These are phyloP conservation scores for Penicillium sp. DNA, from an alignment of 2,329 filamentous ascomycete species.

Conservation along the genomic window DNA sequence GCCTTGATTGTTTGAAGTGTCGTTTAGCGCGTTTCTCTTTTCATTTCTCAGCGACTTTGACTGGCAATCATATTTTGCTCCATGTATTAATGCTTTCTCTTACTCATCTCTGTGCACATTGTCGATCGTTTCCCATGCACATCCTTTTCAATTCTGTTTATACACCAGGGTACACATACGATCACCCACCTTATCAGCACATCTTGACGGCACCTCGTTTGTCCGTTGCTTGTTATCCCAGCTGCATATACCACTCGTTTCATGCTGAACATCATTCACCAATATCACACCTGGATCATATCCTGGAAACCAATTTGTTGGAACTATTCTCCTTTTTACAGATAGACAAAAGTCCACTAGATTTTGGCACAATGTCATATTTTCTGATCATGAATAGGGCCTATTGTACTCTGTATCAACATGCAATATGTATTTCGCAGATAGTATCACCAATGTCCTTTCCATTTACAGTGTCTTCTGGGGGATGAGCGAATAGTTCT, in stretches of 20 bases:
- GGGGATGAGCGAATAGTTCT: conserved; percentile 41
- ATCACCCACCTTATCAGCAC: conserved; percentile 1
- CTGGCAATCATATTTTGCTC: conserved; percentile 3
- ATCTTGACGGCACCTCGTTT: background rate
- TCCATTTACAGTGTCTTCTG: conserved; percentile 29
- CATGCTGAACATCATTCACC: background rate
- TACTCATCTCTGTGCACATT: background rate
- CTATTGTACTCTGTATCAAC: background rate
- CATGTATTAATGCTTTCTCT: conserved; percentile 4
- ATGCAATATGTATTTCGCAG: background rate
- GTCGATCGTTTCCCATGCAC: background rate
- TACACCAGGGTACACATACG: conserved; percentile 3
- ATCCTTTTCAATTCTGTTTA: conserved; percentile 5
- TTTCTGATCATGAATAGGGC: background rate
- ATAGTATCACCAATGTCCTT: background rate
- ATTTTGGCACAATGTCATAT: background rate
- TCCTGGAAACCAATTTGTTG: background rate
- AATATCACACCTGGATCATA: background rate
- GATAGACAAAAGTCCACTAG: background rate
- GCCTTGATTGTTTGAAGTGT: conserved; percentile 14
- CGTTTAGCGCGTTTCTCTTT: conserved; percentile 2
- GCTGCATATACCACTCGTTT: conserved; percentile 10
- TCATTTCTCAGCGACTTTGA: conserved; percentile 1
- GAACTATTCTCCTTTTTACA: background rate
- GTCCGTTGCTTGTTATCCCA: background rate